Conservation (phyloP, 352 stramenopile genomes). For the Phytophthora nicotianae region DNA sequence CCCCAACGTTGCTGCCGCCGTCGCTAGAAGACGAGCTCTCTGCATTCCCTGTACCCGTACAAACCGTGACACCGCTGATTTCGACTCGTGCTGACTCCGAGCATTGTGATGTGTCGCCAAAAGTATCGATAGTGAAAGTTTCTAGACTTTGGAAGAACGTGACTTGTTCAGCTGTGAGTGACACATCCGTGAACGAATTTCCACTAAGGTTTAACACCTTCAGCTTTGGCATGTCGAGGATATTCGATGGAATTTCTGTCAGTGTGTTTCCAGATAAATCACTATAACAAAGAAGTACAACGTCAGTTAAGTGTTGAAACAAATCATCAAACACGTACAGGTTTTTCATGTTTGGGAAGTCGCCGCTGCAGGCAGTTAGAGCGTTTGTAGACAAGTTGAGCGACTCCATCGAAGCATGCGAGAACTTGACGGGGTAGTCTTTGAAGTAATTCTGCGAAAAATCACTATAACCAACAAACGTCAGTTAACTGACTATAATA, state of each 20-base stretch:
- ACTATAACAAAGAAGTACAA: constrained; percentile 20
- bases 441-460: constrained; percentile 70
- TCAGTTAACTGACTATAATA: neutral
- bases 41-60: constrained; percentile 22
- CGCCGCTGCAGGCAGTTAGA: constrained; percentile 50
- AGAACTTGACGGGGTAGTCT: constrained; percentile 57
- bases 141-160: constrained; percentile 49
- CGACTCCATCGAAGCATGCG: constrained; percentile 37
- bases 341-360: constrained; percentile 51
- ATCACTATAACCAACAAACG: constrained; percentile 34
- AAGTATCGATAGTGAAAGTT: constrained; percentile 45
- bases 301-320: neutral
- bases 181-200: constrained; percentile 56
- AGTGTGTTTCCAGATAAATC: constrained; percentile 61
- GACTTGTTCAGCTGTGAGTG: constrained; percentile 47
- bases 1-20: constrained; percentile 34
- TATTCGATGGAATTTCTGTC: constrained; percentile 41
- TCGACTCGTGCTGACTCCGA: constrained; percentile 19
- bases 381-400: constrained; percentile 68
- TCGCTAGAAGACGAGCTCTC: constrained; percentile 6
- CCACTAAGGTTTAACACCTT: constrained; percentile 44
- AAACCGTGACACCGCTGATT: constrained; percentile 46
- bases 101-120: constrained; percentile 36
- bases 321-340: constrained; percentile 39
- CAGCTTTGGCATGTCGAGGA: constrained; percentile 57